Evolutionary conservation across 129 eudicot genomes (phyloP).

Genomic region (Erigeron canadensis): DNA sequence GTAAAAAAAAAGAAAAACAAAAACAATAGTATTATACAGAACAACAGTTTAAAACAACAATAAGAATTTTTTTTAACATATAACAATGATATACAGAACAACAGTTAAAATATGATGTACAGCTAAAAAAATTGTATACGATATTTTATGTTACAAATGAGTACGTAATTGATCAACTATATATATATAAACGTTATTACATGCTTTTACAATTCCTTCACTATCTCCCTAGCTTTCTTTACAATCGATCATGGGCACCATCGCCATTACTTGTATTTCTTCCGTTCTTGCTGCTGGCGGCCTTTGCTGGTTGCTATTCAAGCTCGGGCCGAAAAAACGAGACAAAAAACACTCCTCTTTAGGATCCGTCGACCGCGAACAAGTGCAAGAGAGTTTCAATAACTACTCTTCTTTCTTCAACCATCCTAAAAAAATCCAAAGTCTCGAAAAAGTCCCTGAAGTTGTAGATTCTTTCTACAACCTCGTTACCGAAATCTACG

Average conservation of each 20-base stretch:
- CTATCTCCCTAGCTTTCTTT: too few relatives aligned
- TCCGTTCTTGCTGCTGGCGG: constrained; percentile 60
- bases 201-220: too few relatives aligned
- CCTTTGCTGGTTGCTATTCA: constrained; percentile 88
- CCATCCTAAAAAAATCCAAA: constrained; percentile 82
- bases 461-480: constrained; percentile 91
- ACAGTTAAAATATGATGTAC: too few relatives aligned
- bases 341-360: constrained; percentile 90
- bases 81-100: too few relatives aligned
- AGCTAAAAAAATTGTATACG: too few relatives aligned
- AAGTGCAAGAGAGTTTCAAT: constrained; percentile 76
- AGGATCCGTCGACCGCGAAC: constrained; percentile 71
- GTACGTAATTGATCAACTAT: too few relatives aligned
- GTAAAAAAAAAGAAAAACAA: too few relatives aligned
- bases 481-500: constrained; percentile 94
- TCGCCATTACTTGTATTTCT: constrained; percentile 64
- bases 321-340: constrained; percentile 81
- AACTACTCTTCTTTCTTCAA: constrained; percentile 94
- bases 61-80: too few relatives aligned
- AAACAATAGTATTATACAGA: too few relatives aligned
- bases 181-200: too few relatives aligned
- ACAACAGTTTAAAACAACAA: too few relatives aligned
- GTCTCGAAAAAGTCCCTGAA: constrained; percentile 71
- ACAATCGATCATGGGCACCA: constrained; percentile 48
- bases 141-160: too few relatives aligned